Conservation (phyloP, 2,329 filamentous ascomycete genomes). For the Diplodia mutila region DNA sequence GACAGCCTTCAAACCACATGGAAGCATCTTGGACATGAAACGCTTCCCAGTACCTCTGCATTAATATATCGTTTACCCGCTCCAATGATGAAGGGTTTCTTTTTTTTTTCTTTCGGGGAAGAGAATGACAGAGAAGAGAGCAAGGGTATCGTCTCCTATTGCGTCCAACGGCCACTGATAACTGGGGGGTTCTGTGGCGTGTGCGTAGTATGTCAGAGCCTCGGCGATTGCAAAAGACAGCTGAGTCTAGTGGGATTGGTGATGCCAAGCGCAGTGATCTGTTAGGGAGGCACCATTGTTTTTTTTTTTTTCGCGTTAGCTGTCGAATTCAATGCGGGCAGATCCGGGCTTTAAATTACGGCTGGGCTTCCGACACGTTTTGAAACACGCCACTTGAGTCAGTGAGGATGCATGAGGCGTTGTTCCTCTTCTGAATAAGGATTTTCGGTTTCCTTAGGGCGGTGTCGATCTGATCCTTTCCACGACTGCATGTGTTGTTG, state of each 20-base stretch:
- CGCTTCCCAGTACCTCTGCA: background rate
- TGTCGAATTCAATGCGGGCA: background rate
- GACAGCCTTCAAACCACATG: background rate
- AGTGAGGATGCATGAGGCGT: background rate
- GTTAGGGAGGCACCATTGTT: background rate
- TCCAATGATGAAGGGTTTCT: background rate
- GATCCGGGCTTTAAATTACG: background rate
- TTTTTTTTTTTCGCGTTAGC: too few species aligned
- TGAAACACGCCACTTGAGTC: slow-evolving; percentile 19
- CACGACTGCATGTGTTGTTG: background rate
- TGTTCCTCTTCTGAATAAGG: background rate
- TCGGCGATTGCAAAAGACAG: background rate
- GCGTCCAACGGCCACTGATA: background rate
- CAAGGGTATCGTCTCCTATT: background rate
- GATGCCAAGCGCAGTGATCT: background rate
- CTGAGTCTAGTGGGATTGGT: background rate
- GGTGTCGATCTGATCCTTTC: background rate
- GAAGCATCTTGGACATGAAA: background rate
- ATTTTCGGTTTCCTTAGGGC: background rate
- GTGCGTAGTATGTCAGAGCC: background rate
- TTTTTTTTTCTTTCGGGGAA: background rate
- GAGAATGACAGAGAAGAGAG: background rate
- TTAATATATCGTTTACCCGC: background rate
- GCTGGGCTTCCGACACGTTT: background rate
- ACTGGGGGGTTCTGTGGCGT: too few species aligned